These are phyloP conservation scores for Yamadazyma insecticola DNA, from an alignment of 805 yeast species.

Conservation along the genomic window DNA sequence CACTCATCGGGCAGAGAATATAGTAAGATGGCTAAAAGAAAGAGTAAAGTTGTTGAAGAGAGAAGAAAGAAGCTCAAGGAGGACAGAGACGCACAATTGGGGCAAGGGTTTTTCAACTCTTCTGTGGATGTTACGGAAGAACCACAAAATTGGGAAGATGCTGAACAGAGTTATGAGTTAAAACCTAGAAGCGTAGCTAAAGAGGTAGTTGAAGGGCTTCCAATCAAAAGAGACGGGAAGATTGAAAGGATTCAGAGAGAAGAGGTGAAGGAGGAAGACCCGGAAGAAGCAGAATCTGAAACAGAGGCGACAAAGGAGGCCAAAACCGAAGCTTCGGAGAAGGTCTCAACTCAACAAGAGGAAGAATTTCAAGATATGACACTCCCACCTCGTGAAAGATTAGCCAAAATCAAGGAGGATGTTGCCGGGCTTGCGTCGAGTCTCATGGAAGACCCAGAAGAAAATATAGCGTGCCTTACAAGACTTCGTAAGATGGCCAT, in stretches of 20 bases:
- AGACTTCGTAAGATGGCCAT: conserved; percentile 67
- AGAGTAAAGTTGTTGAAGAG: conserved; percentile 18
- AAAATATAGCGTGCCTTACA: conserved; percentile 58
- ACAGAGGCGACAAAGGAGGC: conserved; percentile 2
- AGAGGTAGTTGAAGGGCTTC: conserved; percentile 63
- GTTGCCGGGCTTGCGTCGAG: conserved; percentile 77
- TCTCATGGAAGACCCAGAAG: conserved; percentile 86
- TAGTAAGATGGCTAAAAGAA: conserved; percentile 35
- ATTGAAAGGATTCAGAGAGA: conserved; percentile 60
- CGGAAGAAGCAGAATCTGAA: conserved; percentile 12
- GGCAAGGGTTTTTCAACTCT: conserved; percentile 28
- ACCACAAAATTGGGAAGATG: conserved; percentile 53
- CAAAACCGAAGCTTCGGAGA: conserved; percentile 26
- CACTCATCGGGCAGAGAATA: too few species aligned
- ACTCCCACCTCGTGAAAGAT: conserved; percentile 47
- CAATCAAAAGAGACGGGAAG: conserved; percentile 73
- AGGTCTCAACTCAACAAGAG: conserved; percentile 15
- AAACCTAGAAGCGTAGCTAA: conserved; percentile 55
- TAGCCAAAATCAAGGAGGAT: conserved; percentile 68
- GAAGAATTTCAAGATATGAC: conserved; percentile 44
- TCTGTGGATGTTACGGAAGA: conserved; percentile 4
- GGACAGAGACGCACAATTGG: conserved; percentile 39
- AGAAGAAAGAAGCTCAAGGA: conserved; percentile 33
- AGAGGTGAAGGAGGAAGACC: conserved; percentile 17
- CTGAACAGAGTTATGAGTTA: conserved; percentile 75